Conservation (phyloP, 495 filamentous ascomycete species). For the Rusavskia elegans region DNA sequence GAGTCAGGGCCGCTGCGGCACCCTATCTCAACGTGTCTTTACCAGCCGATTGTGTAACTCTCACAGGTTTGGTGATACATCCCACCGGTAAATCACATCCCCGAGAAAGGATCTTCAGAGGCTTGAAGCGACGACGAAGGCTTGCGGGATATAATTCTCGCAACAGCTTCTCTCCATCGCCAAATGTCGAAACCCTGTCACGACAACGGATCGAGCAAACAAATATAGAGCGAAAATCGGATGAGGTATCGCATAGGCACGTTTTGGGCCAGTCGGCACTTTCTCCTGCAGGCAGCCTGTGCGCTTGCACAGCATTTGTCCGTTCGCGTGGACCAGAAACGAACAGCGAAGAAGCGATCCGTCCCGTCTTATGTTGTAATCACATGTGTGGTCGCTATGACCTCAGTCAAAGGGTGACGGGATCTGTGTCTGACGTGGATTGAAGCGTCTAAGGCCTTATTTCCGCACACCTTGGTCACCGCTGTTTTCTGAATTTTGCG, state of each 20-base stretch:
- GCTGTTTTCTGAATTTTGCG: not conserved
- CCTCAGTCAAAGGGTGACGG: not conserved
- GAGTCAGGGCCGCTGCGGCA: not conserved
- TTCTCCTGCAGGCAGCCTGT: not conserved
- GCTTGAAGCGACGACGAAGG: no score
- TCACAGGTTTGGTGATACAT: no score
- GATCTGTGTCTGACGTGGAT: not conserved
- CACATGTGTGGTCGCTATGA: not conserved
- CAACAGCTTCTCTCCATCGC: no score
- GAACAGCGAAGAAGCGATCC: conserved; percentile 1
- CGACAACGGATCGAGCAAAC: no score
- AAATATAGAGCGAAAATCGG: not conserved
- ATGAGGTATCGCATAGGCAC: not conserved
- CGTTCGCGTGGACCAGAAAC: not conserved
- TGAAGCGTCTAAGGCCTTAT: not conserved
- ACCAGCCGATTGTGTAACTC: no score
- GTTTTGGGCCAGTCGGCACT: not conserved
- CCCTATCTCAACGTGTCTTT: not conserved
- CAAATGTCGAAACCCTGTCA: no score
- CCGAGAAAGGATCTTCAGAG: no score
- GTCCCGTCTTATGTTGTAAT: conserved; percentile 1
- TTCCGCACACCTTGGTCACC: not conserved
- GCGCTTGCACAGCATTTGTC: not conserved
- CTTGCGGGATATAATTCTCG: no score
- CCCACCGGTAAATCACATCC: no score